Evolutionary conservation across 148 eudicot species (phyloP).

Genomic region (Fagopyrum tataricum): DNA sequence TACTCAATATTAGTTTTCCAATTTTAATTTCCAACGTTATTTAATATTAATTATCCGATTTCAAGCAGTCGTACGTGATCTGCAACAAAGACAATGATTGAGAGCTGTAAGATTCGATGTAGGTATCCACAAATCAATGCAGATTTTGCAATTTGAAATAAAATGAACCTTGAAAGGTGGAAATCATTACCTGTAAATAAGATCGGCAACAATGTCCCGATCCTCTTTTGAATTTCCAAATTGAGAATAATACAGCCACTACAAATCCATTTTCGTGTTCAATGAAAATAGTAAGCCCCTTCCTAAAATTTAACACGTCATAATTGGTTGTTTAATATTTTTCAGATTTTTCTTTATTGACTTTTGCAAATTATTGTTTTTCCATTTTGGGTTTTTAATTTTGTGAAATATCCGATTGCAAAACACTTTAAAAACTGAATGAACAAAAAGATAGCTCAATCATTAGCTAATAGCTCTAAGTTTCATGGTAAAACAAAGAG

Average conservation of each 20-base stretch:
- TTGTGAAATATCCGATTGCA: no score
- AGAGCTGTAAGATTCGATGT: not conserved
- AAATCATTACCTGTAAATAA: not conserved
- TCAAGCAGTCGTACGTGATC: constrained; percentile 1
- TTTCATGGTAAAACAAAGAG: no score
- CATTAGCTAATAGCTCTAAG: not conserved
- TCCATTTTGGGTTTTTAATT: not conserved
- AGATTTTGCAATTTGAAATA: not conserved
- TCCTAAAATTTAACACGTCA: not conserved
- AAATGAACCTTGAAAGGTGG: not conserved
- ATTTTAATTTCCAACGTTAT: no score
- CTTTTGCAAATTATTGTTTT: no score
- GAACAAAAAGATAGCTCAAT: not conserved
- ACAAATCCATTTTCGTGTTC: not conserved
- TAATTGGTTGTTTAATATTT: not conserved
- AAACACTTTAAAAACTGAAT: not conserved
- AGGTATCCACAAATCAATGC: not conserved
- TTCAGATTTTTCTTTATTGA: not conserved
- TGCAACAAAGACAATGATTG: not conserved
- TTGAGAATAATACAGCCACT: not conserved
- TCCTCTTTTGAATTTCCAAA: not conserved
- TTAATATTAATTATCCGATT: no score
- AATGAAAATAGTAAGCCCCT: not conserved
- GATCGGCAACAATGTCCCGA: not conserved
- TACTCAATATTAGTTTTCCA: no score